Evolutionary conservation across 768 basidiomycete genomes (phyloP).

Genomic region (Trametes maxima): DNA sequence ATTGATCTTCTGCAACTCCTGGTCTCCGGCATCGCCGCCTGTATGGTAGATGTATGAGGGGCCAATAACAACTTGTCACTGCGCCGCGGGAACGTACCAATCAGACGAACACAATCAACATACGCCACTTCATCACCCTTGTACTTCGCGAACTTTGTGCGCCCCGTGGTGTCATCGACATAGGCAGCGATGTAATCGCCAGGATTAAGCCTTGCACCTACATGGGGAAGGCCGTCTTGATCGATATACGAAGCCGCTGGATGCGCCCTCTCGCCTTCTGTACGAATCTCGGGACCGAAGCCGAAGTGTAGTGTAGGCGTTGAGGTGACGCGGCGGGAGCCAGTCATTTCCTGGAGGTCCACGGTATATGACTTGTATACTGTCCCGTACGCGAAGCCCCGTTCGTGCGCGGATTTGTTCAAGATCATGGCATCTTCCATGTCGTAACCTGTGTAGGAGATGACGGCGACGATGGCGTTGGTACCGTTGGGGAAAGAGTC

Average conservation of each 20-base stretch:
- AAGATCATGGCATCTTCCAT: slow-evolving; percentile 99
- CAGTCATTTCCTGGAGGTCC: slow-evolving; percentile 81
- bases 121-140: slow-evolving; percentile 93
- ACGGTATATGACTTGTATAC: slow-evolving; percentile 94
- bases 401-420: slow-evolving; percentile 98
- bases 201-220: slow-evolving; percentile 67
- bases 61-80: not conserved
- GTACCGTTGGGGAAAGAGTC: slow-evolving; percentile 98
- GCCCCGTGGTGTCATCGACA: slow-evolving; percentile 79
- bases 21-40: slow-evolving; percentile 88
- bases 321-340: slow-evolving; percentile 58
- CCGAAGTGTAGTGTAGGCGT: slow-evolving; percentile 88
- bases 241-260: slow-evolving; percentile 61
- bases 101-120: slow-evolving; percentile 87
- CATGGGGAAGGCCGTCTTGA: slow-evolving; percentile 79
- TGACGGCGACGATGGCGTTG: slow-evolving; percentile 98
- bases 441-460: slow-evolving; percentile 99
- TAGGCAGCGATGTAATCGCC: slow-evolving; percentile 89
- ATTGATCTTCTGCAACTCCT: slow-evolving; percentile 89
- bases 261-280: slow-evolving; percentile 48
- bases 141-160: slow-evolving; percentile 89
- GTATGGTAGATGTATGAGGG: not conserved
- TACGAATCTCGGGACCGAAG: slow-evolving; percentile 72
- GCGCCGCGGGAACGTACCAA: slow-evolving; percentile 55
- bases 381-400: slow-evolving; percentile 95